These are phyloP conservation scores for Candida suzukii DNA, from an alignment of 805 yeast species.

Conservation along the genomic window DNA sequence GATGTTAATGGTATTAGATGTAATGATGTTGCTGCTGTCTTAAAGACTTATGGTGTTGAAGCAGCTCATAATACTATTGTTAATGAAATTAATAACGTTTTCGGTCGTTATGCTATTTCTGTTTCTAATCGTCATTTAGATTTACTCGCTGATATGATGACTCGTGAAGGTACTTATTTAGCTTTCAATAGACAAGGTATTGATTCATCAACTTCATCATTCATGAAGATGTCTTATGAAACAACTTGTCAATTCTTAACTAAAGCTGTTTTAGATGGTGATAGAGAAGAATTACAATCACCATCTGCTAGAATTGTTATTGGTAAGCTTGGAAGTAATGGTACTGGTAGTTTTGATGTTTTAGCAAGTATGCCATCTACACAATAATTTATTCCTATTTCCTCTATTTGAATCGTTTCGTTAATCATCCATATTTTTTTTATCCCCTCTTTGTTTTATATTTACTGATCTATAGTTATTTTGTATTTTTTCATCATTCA, in stretches of 20 bases:
- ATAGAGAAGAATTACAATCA: constrained; percentile 76
- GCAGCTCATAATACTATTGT: constrained; percentile 98
- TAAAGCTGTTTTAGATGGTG: constrained; percentile 90
- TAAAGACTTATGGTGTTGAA: constrained; percentile 93
- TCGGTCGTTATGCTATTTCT: constrained; percentile 91
- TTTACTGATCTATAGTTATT: too few species aligned
- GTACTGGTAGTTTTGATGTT: constrained; percentile 94
- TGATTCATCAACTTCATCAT: constrained; percentile 89
- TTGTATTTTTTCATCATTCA: too few species aligned
- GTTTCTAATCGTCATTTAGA: constrained; percentile 94
- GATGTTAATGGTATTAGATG: constrained; percentile 86
- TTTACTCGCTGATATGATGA: constrained; percentile 97
- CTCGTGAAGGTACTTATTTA: constrained; percentile 93
- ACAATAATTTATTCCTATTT: background rate
- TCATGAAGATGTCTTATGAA: constrained; percentile 98
- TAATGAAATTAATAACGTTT: constrained; percentile 90
- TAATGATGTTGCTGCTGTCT: constrained; percentile 87
- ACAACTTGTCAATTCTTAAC: constrained; percentile 97
- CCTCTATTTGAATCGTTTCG: background rate
- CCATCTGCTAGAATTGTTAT: constrained; percentile 92
- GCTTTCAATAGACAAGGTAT: constrained; percentile 99
- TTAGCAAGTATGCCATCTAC: constrained; percentile 38
- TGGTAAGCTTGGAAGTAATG: constrained; percentile 86
- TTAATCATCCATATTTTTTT: too few species aligned
- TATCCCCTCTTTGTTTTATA: too few species aligned